Conservation (phyloP, 2,329 filamentous ascomycete genomes). For the Xylaria sp. region DNA sequence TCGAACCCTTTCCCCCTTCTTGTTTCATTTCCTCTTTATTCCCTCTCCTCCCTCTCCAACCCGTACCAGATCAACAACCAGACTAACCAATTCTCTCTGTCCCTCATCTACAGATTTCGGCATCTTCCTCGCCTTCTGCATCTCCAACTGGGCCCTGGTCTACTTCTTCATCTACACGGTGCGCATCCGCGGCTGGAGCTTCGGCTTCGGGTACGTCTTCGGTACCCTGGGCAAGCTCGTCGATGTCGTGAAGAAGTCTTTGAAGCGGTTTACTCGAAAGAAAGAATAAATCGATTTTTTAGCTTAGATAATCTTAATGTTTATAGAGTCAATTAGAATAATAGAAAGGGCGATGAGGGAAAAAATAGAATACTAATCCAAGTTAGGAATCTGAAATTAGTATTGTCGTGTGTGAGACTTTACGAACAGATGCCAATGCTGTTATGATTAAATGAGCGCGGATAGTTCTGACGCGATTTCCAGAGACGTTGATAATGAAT, state of each 20-base stretch:
- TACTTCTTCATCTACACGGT: conserved; percentile 81
- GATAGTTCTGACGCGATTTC: too few relatives aligned
- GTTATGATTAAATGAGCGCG: too few relatives aligned
- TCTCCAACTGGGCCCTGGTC: conserved; percentile 73
- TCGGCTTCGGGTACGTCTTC: conserved; percentile 68
- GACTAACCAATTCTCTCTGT: conserved; percentile 1
- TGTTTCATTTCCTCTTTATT: neutral
- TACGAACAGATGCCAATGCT: too few relatives aligned
- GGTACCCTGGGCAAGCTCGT: conserved; percentile 36
- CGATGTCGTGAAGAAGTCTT: conserved; percentile 42
- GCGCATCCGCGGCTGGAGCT: conserved; percentile 71
- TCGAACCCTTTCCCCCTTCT: neutral
- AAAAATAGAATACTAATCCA: neutral
- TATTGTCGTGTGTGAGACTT: too few relatives aligned
- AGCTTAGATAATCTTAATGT: too few relatives aligned
- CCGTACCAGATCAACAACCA: neutral
- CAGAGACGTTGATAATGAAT: too few relatives aligned
- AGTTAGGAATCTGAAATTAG: too few relatives aligned
- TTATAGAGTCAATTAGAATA: too few relatives aligned
- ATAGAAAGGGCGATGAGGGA: neutral
- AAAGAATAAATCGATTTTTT: neutral
- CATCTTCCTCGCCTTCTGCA: conserved; percentile 72
- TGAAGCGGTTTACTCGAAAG: conserved; percentile 21
- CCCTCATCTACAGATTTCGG: conserved; percentile 58
- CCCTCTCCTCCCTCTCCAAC: neutral